Evolutionary conservation across 805 yeast genomes (phyloP).

Genomic region (Candida endomychidarum): DNA sequence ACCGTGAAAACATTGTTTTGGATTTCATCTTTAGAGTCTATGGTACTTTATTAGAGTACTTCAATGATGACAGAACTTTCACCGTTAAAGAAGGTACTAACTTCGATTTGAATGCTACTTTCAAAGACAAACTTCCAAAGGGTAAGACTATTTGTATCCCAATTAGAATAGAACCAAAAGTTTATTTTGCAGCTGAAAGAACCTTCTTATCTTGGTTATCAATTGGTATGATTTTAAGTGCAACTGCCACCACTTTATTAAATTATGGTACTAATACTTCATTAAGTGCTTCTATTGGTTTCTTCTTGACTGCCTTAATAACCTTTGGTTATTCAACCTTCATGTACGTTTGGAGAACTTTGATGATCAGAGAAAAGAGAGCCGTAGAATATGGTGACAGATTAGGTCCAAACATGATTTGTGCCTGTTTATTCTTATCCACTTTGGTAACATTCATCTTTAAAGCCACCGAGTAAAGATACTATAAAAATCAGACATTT

Average conservation of each 20-base stretch:
- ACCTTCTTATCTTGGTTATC: conserved; percentile 93
- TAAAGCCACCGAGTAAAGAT: conserved; percentile 41
- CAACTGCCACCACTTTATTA: conserved; percentile 82
- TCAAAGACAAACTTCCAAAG: conserved; percentile 69
- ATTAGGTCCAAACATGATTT: conserved; percentile 82
- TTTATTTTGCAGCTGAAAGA: conserved; percentile 97
- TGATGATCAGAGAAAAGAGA: conserved; percentile 76
- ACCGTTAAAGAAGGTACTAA: conserved; percentile 46
- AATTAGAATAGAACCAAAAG: conserved; percentile 96
- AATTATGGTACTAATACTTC: conserved; percentile 78
- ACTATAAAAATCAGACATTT: no score
- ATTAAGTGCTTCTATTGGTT: conserved; percentile 80
- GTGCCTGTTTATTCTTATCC: conserved; percentile 70
- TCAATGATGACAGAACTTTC: conserved; percentile 46
- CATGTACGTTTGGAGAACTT: conserved; percentile 78
- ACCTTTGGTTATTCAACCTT: conserved; percentile 72
- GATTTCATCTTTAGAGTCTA: conserved; percentile 32
- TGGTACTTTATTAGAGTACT: conserved; percentile 38
- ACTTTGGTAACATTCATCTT: conserved; percentile 62
- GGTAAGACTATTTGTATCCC: conserved; percentile 92
- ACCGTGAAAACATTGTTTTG: conserved; percentile 31
- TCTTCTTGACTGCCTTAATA: conserved; percentile 74
- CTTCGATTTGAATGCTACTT: conserved; percentile 42
- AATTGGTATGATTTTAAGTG: conserved; percentile 82
- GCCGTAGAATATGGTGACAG: conserved; percentile 85